Conservation (phyloP, 441 rosid genomes). For the Erysimum pusillum region DNA sequence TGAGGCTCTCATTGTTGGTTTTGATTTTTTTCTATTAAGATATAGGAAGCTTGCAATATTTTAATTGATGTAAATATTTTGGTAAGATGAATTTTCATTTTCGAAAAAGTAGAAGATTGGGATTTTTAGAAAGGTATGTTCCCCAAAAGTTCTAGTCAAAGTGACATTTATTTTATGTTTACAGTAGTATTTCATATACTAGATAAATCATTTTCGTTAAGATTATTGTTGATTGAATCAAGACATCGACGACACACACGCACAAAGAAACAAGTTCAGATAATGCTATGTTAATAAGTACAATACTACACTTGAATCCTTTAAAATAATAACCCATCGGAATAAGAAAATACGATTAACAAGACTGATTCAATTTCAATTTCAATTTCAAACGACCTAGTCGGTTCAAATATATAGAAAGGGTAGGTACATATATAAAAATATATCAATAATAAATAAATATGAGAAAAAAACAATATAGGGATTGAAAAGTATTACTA, state of each 20-base stretch:
- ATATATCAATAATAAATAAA: slow-evolving; percentile 1
- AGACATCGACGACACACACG: slow-evolving; percentile 1
- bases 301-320: too few species aligned
- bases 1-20: slow-evolving; percentile 26
- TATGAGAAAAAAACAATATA: not conserved
- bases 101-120: not conserved
- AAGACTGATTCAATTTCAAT: slow-evolving; percentile 24
- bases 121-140: not conserved
- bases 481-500: not conserved
- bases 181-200: too few species aligned
- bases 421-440: not conserved
- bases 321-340: not conserved
- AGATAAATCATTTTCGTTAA: not conserved
- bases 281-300: slow-evolving; percentile 5
- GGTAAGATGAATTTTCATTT: not conserved
- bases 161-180: slow-evolving; percentile 20
- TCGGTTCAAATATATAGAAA: slow-evolving; percentile 17
- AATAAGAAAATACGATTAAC: slow-evolving; percentile 11
- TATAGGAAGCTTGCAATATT: not conserved
- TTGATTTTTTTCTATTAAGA: too few species aligned
- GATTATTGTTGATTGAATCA: slow-evolving; percentile 20
- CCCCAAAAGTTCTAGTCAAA: slow-evolving; percentile 10
- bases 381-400: slow-evolving; percentile 14
- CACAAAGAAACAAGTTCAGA: not conserved
- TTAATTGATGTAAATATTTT: not conserved